phyloP scores from a whole-genome alignment of 2,329 filamentous ascomycete species.

The Calonectria honghensis region DNA sequence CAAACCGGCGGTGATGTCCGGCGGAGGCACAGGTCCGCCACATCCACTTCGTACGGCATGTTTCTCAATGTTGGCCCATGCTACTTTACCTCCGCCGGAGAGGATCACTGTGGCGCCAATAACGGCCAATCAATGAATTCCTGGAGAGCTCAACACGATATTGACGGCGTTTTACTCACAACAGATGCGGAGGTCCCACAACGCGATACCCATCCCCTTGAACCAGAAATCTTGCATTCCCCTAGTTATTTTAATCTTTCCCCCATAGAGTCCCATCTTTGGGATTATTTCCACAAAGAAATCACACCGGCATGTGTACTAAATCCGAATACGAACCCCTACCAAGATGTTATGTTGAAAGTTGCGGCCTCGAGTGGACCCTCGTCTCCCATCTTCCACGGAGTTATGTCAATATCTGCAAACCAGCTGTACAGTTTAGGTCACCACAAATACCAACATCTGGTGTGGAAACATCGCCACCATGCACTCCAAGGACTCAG shows the following conservation, averaged over 20 bases:
- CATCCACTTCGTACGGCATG: conserved; percentile 16
- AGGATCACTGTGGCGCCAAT: not conserved
- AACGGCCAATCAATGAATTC: not conserved
- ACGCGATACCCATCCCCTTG: not conserved
- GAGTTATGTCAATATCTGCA: conserved; percentile 54
- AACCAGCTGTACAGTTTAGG: conserved; percentile 55
- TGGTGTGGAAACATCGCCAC: conserved; percentile 49
- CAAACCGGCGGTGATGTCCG: conserved; percentile 10
- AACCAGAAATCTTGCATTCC: not conserved
- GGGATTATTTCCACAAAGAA: conserved; percentile 53
- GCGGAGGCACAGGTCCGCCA: not conserved
- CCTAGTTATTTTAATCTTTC: conserved; percentile 44
- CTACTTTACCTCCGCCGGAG: not conserved
- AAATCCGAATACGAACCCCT: conserved; percentile 51
- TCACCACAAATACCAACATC: conserved; percentile 43
- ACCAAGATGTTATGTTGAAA: conserved; percentile 53
- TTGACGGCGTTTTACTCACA: not conserved
- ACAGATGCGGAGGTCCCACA: not conserved
- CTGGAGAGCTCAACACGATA: not conserved
- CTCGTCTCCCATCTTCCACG: conserved; percentile 52
- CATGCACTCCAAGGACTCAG: conserved; percentile 45
- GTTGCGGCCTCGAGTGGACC: conserved; percentile 50
- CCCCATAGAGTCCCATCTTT: conserved; percentile 49
- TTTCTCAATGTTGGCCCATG: conserved; percentile 13
- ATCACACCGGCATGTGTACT: conserved; percentile 54